These are phyloP conservation scores for Cerrena zonata DNA, from an alignment of 1,284 basidiomycete species.

Conservation along the genomic window DNA sequence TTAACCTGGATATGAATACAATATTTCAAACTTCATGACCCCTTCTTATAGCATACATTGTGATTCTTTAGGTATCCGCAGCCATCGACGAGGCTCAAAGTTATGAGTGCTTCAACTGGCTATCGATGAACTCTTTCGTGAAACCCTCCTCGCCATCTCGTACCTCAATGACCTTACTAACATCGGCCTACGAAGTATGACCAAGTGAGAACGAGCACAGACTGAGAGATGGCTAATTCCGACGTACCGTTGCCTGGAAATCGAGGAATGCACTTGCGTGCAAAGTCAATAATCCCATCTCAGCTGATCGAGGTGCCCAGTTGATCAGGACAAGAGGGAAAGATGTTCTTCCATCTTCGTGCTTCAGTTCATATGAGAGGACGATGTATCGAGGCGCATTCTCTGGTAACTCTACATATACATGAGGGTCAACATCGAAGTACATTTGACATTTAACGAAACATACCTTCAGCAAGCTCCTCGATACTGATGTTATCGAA, in stretches of 20 bases:
- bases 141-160: conserved; percentile 76
- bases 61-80: not conserved
- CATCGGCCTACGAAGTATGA: conserved; percentile 54
- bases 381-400: conserved; percentile 85
- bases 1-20: conserved; percentile 7
- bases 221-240: not conserved
- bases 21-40: not conserved
- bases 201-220: not conserved
- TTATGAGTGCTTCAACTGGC: conserved; percentile 42
- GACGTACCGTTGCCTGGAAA: conserved; percentile 69
- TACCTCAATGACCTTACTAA: conserved; percentile 74
- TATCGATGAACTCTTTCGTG: conserved; percentile 66
- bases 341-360: conserved; percentile 79
- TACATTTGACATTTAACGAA: conserved; percentile 6
- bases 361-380: conserved; percentile 76
- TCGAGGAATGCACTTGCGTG: conserved; percentile 78
- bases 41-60: not conserved
- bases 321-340: conserved; percentile 82
- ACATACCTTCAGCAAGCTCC: conserved; percentile 76
- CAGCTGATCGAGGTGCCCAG: conserved; percentile 75
- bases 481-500: conserved; percentile 73
- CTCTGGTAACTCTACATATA: conserved; percentile 74
- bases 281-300: conserved; percentile 73
- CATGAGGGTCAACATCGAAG: not conserved
- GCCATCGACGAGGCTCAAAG: not conserved